phyloP scores from a whole-genome alignment of 495 filamentous ascomycete species.

The Aspergillus asperescens region DNA sequence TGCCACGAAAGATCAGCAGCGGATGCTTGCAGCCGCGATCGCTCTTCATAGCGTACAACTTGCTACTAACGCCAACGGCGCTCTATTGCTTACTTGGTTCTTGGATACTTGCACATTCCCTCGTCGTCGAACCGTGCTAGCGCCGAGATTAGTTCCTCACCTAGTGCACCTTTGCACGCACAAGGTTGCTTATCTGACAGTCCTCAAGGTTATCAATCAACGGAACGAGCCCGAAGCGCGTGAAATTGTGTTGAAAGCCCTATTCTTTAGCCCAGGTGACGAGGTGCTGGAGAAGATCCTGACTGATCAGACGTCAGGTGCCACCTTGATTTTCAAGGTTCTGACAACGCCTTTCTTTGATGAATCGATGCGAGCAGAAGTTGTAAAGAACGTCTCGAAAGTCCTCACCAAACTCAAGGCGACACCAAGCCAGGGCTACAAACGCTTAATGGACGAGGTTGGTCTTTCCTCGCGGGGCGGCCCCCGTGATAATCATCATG shows the following conservation, averaged over 20 bases:
- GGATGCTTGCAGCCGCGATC: slow-evolving; percentile 90
- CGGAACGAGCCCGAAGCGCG: slow-evolving; percentile 89
- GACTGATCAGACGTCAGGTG: slow-evolving; percentile 84
- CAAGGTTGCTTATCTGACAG: slow-evolving; percentile 96
- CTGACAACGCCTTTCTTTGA: slow-evolving; percentile 97
- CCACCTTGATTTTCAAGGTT: slow-evolving; percentile 96
- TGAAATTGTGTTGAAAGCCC: slow-evolving; percentile 83
- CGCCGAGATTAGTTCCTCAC: slow-evolving; percentile 88
- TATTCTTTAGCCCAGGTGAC: slow-evolving; percentile 92
- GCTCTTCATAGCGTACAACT: slow-evolving; percentile 94
- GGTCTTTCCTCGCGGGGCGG: slow-evolving; percentile 65
- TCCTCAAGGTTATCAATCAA: slow-evolving; percentile 98
- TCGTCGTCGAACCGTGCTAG: slow-evolving; percentile 82
- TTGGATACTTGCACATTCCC: slow-evolving; percentile 97
- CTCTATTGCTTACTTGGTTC: slow-evolving; percentile 93
- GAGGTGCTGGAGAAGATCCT: slow-evolving; percentile 86
- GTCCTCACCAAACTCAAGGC: slow-evolving; percentile 88
- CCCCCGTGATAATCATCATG: slow-evolving; percentile 43
- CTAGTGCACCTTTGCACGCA: slow-evolving; percentile 97
- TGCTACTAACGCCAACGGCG: slow-evolving; percentile 93
- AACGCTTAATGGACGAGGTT: slow-evolving; percentile 97
- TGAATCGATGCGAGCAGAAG: slow-evolving; percentile 78
- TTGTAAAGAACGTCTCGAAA: slow-evolving; percentile 84
- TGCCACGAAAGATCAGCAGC: slow-evolving; percentile 89
- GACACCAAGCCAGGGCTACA: slow-evolving; percentile 91